Conservation (phyloP, 257 asterid genomes). For the Nicotiana tabacum region DNA sequence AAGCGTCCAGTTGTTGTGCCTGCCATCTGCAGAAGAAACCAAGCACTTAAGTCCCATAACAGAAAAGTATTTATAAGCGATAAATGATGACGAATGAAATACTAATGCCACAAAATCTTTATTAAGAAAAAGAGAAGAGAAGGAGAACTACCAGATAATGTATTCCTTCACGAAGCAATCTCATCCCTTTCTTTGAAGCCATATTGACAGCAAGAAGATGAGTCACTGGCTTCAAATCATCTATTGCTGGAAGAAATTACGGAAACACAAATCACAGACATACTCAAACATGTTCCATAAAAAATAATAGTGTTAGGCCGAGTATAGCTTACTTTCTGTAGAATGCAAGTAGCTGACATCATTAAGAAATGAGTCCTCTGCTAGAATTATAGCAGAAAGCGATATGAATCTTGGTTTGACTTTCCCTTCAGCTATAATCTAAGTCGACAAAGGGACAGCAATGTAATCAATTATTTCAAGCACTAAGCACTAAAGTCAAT, state of each 20-base stretch:
- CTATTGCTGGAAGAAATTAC: constrained; percentile 56
- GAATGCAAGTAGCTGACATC: constrained; percentile 75
- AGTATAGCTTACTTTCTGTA: constrained; percentile 63
- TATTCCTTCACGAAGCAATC: constrained; percentile 84
- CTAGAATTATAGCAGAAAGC: constrained; percentile 54
- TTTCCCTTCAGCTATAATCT: constrained; percentile 91
- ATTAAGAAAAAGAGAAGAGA: not conserved
- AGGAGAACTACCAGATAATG: constrained; percentile 67
- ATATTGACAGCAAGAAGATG: constrained; percentile 82
- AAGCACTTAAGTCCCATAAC: constrained; percentile 15
- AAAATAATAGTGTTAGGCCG: constrained; percentile 19
- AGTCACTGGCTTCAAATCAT: constrained; percentile 95
- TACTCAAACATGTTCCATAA: constrained; percentile 16
- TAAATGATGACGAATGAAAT: not conserved
- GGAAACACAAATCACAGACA: constrained; percentile 18
- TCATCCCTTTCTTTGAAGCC: constrained; percentile 76
- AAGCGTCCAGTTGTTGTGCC: constrained; percentile 78
- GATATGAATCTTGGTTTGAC: constrained; percentile 76
- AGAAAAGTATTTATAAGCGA: not conserved
- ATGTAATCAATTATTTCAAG: constrained; percentile 9
- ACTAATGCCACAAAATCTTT: not conserved
- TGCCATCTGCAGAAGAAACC: constrained; percentile 53
- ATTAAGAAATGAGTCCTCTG: constrained; percentile 52
- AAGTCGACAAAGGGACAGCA: constrained; percentile 24
- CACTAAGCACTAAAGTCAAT: not conserved